Evolutionary conservation across 192 early-diverging fungal species (phyloP).

Genomic region (Helicostylum pulchrum): DNA sequence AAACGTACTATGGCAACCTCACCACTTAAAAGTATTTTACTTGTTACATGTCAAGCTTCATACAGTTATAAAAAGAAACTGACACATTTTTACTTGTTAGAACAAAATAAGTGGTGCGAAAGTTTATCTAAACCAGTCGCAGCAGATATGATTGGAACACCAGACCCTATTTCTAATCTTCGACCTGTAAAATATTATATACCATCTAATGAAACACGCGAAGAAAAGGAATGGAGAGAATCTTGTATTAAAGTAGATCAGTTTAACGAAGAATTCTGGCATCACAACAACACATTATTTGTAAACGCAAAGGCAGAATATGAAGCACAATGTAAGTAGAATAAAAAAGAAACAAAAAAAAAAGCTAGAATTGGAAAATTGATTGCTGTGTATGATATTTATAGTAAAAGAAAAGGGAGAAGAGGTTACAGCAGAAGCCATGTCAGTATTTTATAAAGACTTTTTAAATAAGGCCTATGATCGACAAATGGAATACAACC

Average conservation of each 20-base stretch:
- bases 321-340: slow-evolving; percentile 44
- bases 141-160: slow-evolving; percentile 44
- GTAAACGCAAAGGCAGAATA: slow-evolving; percentile 47
- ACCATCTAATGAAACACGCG: slow-evolving; percentile 38
- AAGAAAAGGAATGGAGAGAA: slow-evolving; percentile 46
- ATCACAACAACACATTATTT: slow-evolving; percentile 52
- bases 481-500: slow-evolving; percentile 58
- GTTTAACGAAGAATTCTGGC: slow-evolving; percentile 57
- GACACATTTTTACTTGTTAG: not conserved
- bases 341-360: not conserved
- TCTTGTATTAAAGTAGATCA: slow-evolving; percentile 43
- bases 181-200: slow-evolving; percentile 52
- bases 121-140: slow-evolving; percentile 20
- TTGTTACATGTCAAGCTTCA: not conserved
- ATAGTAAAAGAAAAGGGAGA: slow-evolving; percentile 41
- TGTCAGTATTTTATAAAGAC: slow-evolving; percentile 59
- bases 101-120: slow-evolving; percentile 8
- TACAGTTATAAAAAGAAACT: not conserved
- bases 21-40: not conserved
- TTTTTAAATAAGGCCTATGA: slow-evolving; percentile 54
- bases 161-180: slow-evolving; percentile 53
- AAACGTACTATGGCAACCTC: not conserved
- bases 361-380: not conserved
- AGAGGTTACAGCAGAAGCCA: slow-evolving; percentile 44
- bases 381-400: not conserved